Percentiles rank a stretch among this genome's conserved stretches.
Conservation (phyloP, 2,329 filamentous ascomycete species). For the Paracoccidioides lutzii region DNA sequence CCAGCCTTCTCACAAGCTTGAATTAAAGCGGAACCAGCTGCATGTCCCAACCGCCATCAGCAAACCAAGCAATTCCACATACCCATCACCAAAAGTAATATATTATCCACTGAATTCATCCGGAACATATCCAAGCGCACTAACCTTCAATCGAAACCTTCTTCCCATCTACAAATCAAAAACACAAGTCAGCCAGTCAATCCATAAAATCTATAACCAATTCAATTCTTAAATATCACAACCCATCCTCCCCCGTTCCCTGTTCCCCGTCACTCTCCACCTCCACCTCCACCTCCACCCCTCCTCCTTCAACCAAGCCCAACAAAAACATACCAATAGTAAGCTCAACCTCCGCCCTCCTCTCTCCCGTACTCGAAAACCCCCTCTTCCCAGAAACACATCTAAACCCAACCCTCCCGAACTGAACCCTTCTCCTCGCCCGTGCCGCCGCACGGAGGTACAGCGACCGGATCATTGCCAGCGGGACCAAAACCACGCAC, state of each 20-base stretch:
- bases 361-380: conserved; percentile 67
- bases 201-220: not conserved
- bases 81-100: conserved; percentile 24
- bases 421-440: conserved; percentile 29
- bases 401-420: too few relatives aligned
- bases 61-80: not conserved
- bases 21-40: conserved; percentile 91
- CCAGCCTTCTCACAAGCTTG: conserved; percentile 99
- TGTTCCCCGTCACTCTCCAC: not conserved
- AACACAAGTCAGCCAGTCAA: conserved; percentile 18
- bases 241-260: not conserved
- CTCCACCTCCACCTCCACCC: too few relatives aligned
- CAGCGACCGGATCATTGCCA: conserved; percentile 48
- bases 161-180: conserved; percentile 62
- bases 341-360: conserved; percentile 87
- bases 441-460: conserved; percentile 49
- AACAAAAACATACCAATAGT: conserved; percentile 60
- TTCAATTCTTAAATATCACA: conserved; percentile 10
- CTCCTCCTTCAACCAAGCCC: too few relatives aligned
- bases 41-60: conserved; percentile 8
- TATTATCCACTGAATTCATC: not conserved
- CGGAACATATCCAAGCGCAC: not conserved
- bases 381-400: conserved; percentile 33
- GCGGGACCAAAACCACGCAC: too few relatives aligned
- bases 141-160: conserved; percentile 93